phyloP scores from a whole-genome alignment of 805 yeast species.

The Myxozyma monticola region DNA sequence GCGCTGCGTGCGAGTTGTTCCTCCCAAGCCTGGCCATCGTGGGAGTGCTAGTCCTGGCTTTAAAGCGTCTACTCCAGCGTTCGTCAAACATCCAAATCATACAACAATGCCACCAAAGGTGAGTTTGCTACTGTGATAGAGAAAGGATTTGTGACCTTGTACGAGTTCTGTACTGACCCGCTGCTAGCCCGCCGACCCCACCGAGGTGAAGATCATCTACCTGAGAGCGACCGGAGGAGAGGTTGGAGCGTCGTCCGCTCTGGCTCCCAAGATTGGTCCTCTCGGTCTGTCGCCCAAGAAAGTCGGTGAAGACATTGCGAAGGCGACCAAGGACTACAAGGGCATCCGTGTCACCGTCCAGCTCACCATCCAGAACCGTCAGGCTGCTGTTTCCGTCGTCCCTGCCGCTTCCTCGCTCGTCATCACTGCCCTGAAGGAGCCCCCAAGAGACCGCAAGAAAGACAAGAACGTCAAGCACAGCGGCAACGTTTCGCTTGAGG shows the following conservation, averaged over 20 bases:
- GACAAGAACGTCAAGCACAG: conserved; percentile 99
- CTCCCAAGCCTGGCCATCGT: too few species aligned
- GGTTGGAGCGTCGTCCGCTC: conserved; percentile 99
- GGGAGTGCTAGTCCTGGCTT: too few species aligned
- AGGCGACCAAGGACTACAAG: conserved; percentile 98
- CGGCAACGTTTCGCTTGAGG: conserved; percentile 97
- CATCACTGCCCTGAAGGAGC: conserved; percentile 98
- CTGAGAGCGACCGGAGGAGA: conserved; percentile 99
- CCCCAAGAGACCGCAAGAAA: conserved; percentile 99
- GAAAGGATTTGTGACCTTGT: neutral
- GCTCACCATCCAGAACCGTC: conserved; percentile 99
- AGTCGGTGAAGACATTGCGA: conserved; percentile 99
- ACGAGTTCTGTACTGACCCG: too few species aligned
- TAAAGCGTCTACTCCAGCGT: too few species aligned
- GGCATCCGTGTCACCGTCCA: conserved; percentile 99
- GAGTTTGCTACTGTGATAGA: neutral
- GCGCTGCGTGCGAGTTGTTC: too few species aligned
- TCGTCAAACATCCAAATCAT: neutral
- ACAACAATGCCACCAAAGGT: conserved; percentile 28
- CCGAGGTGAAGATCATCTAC: conserved; percentile 97
- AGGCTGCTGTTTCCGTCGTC: conserved; percentile 97
- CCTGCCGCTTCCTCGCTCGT: conserved; percentile 99
- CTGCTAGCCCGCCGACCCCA: conserved; percentile 84
- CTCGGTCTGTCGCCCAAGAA: conserved; percentile 94
- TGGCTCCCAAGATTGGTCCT: conserved; percentile 99